Conservation (phyloP, 2,329 filamentous ascomycete species). For the Botrytis pseudocinerea region DNA sequence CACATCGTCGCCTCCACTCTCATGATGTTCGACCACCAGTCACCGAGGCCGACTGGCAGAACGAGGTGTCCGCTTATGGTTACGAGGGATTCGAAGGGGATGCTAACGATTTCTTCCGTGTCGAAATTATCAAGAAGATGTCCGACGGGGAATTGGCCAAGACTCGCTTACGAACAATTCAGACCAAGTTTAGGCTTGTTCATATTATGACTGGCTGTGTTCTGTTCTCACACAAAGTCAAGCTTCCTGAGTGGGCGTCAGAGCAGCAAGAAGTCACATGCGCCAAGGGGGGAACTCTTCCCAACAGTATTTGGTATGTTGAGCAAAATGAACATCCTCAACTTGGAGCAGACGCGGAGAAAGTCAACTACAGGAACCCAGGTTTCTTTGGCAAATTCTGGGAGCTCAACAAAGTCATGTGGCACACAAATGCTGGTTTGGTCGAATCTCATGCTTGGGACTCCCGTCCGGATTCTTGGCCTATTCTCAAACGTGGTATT, state of each 20-base stretch:
- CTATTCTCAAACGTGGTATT: conserved; percentile 87
- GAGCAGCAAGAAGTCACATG: conserved; percentile 99
- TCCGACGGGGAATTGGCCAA: conserved; percentile 79
- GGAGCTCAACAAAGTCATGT: conserved; percentile 98
- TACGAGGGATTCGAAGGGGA: conserved; percentile 97
- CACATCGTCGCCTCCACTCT: conserved; percentile 88
- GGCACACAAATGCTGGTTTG: conserved; percentile 94
- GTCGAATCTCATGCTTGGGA: conserved; percentile 98
- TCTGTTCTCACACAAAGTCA: conserved; percentile 98
- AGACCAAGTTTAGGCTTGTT: conserved; percentile 93
- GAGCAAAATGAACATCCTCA: conserved; percentile 85
- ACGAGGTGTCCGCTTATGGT: conserved; percentile 94
- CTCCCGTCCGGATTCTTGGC: conserved; percentile 91
- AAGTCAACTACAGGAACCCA: conserved; percentile 92
- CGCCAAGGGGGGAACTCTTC: conserved; percentile 83
- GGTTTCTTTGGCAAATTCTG: conserved; percentile 98
- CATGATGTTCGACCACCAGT: conserved; percentile 89
- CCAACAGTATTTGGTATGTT: conserved; percentile 97
- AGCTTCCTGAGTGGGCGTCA: conserved; percentile 95
- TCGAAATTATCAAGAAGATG: conserved; percentile 91
- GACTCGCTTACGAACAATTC: conserved; percentile 84
- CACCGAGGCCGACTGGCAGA: conserved; percentile 89
- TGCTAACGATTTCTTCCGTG: conserved; percentile 91
- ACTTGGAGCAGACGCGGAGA: conserved; percentile 75
- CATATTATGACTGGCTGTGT: conserved; percentile 97